Evolutionary conservation across 2,329 filamentous ascomycete genomes (phyloP), one percentile per base, ranked within the genome.

Genomic region (Aspergillus sergii): DNA sequence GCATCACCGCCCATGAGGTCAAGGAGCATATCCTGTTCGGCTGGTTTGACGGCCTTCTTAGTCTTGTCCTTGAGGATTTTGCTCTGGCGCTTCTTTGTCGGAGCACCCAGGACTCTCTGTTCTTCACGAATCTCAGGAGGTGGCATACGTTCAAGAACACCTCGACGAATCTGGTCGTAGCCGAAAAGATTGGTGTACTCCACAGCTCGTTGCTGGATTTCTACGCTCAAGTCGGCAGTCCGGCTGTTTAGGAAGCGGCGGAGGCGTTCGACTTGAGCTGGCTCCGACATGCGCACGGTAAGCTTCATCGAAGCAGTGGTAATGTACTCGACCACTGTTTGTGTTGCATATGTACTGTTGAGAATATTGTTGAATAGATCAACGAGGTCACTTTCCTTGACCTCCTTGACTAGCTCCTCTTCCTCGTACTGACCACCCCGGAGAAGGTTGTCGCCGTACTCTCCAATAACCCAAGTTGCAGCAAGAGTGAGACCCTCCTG

Each of bases 131-230:
- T 98, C 77, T 98, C 94, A 10, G 95, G 95, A 1, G 95, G 88
- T 9, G 95, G 95, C 96, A 99, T 99, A 78, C 95, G 96, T 80
- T 99, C 95, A 12, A 99, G 83, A 3, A 99, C 95, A 62, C 95
- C 95, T 64, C 87, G 87, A 60, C 94, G 89, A 61, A 99, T 91
- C 64, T 93, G 85, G 70, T 99, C 94, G 72, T 93, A 93, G 0
- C 88, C 87, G 72, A 99, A 98, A n/a, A 99, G 84, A 73, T 98
- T 98, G 63, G 89, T 88, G 73, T 98, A 99, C 77, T 99, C 95
- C 23, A 97, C 94, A 6, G 94, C 91, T 76, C 95, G 89, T 79
- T 99, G 95, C 78, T 99, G 96, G 28, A 98, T 91, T 77, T 99
- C 95, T 30, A 98, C 90, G 73, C 96, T 94, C 58, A 99, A 83